phyloP scores from a whole-genome alignment of 1,284 basidiomycete genomes.

The Fomitiporia mediterranea region DNA sequence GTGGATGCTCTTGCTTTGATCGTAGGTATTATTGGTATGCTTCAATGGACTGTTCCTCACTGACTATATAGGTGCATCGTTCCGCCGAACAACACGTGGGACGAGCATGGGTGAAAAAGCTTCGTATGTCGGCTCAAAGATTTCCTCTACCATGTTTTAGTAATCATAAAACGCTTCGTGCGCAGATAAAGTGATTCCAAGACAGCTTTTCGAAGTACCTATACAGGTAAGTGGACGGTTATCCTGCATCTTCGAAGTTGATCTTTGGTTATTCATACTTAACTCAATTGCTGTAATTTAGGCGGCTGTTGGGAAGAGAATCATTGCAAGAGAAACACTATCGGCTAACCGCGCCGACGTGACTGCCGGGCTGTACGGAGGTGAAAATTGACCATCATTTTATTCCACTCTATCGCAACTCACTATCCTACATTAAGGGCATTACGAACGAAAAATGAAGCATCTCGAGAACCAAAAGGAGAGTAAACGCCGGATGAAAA shows the following conservation, averaged over 20 bases:
- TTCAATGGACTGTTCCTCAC: background rate
- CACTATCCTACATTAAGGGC: slow-evolving; percentile 41
- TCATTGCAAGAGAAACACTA: slow-evolving; percentile 87
- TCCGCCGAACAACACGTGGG: slow-evolving; percentile 70
- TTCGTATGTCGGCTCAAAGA: slow-evolving; percentile 52
- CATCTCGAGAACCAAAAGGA: slow-evolving; percentile 91
- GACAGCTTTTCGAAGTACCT: slow-evolving; percentile 91
- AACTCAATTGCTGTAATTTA: background rate
- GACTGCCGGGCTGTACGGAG: slow-evolving; percentile 91
- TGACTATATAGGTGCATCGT: slow-evolving; percentile 48
- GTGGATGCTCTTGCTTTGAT: slow-evolving; percentile 92
- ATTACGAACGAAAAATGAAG: slow-evolving; percentile 90
- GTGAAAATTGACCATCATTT: slow-evolving; percentile 35
- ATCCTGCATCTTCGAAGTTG: too few species aligned
- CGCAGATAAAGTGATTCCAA: slow-evolving; percentile 83
- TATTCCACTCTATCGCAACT: slow-evolving; percentile 19
- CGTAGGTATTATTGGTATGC: slow-evolving; percentile 25
- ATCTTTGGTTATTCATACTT: background rate
- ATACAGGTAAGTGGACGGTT: slow-evolving; percentile 48
- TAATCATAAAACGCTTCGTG: background rate
- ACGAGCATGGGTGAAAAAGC: slow-evolving; percentile 81
- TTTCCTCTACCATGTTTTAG: background rate
- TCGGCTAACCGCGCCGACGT: slow-evolving; percentile 91
- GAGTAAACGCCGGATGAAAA: slow-evolving; percentile 83
- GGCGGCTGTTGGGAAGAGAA: slow-evolving; percentile 78